Conservation (phyloP, 1,284 basidiomycete genomes). For the Cutaneotrichosporon spelunceum region DNA sequence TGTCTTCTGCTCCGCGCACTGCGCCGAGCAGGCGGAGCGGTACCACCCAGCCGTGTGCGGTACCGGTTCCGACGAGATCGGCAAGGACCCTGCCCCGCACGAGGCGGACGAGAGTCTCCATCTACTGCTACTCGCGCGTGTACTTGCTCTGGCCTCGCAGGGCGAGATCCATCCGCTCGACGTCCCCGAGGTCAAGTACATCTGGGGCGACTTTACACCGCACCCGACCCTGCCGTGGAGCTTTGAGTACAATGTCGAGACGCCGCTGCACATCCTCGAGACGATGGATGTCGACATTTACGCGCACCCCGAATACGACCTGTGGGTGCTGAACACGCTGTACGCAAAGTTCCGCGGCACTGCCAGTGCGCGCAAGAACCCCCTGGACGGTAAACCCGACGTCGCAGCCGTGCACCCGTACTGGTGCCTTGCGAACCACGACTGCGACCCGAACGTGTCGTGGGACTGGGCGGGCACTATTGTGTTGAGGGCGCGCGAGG, state of each 20-base stretch:
- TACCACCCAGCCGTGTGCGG: conserved; percentile 24
- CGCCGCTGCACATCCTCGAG: conserved; percentile 20
- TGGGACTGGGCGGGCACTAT: conserved; percentile 23
- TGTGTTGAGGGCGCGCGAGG: conserved; percentile 8
- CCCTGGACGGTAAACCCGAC: conserved; percentile 17
- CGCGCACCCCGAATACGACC: conserved; percentile 14
- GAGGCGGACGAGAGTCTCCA: conserved; percentile 20
- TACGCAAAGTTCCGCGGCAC: conserved; percentile 23
- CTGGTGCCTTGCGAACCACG: conserved; percentile 25
- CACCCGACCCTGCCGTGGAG: conserved; percentile 15
- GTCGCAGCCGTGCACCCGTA: conserved; percentile 22
- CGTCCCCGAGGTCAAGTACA: conserved; percentile 21
- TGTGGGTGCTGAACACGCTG: conserved; percentile 22
- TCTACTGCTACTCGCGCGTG: conserved; percentile 18
- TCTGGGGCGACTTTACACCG: conserved; percentile 21
- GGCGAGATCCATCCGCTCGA: conserved; percentile 16
- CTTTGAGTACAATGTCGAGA: conserved; percentile 23
- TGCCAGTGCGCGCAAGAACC: conserved; percentile 18
- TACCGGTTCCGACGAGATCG: conserved; percentile 18
- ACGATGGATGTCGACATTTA: conserved; percentile 22
- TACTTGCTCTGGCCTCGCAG: conserved; percentile 19
- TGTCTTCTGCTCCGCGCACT: conserved; percentile 18
- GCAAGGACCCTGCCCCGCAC: conserved; percentile 14
- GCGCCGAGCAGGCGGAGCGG: conserved; percentile 16
- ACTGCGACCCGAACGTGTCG: conserved; percentile 23